Percentiles rank a stretch among this genome's conserved stretches.
phyloP scores from a whole-genome alignment of 306 rosid species.

The Pueraria montana region DNA sequence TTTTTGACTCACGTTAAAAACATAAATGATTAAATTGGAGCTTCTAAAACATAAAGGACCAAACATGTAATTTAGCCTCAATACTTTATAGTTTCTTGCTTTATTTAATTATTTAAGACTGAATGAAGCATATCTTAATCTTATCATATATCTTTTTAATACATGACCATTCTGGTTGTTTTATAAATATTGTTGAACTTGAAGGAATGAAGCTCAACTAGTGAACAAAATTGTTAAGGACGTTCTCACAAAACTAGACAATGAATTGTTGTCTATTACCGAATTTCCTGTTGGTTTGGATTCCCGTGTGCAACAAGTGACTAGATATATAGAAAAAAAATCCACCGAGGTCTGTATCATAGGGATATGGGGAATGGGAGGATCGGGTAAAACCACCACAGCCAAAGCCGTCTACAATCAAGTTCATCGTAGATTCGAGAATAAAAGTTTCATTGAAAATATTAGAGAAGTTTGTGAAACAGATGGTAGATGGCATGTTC shows the following conservation, averaged over 20 bases:
- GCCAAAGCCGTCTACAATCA: conserved; percentile 21
- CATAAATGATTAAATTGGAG: too few species aligned
- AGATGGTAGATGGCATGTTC: neutral
- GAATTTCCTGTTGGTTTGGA: conserved; percentile 40
- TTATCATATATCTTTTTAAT: too few species aligned
- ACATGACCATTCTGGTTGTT: too few species aligned
- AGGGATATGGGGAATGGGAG: neutral
- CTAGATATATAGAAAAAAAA: neutral
- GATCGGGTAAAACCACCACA: conserved; percentile 37
- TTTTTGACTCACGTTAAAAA: too few species aligned
- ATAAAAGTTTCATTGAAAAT: neutral
- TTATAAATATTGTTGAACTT: neutral
- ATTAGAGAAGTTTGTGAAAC: neutral
- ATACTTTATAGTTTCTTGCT: neutral
- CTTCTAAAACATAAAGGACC: too few species aligned
- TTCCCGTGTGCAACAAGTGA: conserved; percentile 18
- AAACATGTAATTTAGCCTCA: too few species aligned
- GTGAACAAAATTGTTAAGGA: neutral
- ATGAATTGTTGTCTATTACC: neutral
- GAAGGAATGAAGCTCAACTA: neutral
- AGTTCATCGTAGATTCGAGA: neutral
- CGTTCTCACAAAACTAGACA: conserved; percentile 13
- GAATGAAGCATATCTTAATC: too few species aligned
- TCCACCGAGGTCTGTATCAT: neutral
- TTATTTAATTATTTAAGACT: too few species aligned